Conservation (phyloP, 495 filamentous ascomycete genomes). For the Amphirosellinia nigrospora region DNA sequence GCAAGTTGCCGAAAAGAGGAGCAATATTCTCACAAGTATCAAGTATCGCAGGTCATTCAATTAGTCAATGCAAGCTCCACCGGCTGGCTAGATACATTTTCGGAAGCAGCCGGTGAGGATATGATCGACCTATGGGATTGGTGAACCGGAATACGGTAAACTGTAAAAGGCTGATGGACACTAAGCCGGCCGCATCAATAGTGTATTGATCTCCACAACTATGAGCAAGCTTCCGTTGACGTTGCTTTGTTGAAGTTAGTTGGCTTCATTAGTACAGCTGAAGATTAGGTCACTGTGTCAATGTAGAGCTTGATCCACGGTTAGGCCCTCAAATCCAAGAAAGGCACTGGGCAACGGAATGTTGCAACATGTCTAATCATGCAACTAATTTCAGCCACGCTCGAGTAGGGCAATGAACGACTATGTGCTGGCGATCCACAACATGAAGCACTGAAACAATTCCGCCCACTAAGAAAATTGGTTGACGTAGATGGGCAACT, state of each 20-base stretch:
- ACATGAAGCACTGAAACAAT: not conserved
- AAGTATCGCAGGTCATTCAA: not conserved
- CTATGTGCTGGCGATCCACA: not conserved
- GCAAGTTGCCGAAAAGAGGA: not conserved
- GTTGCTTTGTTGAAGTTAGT: not conserved
- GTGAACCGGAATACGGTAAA: not conserved
- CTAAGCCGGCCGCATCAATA: constrained; percentile 8
- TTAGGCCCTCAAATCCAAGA: not conserved
- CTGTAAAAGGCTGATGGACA: not conserved
- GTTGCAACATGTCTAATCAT: not conserved
- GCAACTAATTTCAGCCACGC: not conserved
- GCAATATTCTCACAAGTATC: not conserved
- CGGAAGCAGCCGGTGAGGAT: not conserved
- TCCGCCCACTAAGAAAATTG: not conserved
- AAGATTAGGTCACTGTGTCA: not conserved
- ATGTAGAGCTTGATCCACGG: not conserved
- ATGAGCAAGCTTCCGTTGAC: not conserved
- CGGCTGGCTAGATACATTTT: not conserved
- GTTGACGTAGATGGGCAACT: not conserved
- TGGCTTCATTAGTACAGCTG: not conserved
- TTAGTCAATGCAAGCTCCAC: not conserved
- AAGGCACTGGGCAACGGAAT: not conserved
- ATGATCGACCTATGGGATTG: not conserved
- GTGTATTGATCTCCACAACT: constrained; percentile 1
- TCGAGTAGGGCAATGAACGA: not conserved